Evolutionary conservation across 768 basidiomycete genomes (phyloP), one percentile per base, ranked within the genome.

Genomic region (Mrakia blollopis): DNA sequence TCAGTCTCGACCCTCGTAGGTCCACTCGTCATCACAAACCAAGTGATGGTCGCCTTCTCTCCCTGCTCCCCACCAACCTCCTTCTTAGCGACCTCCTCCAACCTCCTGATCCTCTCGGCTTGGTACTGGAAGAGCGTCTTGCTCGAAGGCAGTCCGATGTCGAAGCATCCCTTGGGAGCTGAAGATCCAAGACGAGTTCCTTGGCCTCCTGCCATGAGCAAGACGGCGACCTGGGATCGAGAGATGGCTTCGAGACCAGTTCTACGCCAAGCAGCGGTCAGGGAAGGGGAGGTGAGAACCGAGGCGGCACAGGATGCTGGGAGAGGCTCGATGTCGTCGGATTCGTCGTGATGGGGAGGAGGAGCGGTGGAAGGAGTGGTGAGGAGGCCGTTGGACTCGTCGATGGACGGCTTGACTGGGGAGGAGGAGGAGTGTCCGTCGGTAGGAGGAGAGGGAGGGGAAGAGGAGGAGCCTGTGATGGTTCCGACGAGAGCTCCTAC

Each of bases 21-120:
- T 32, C 95, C 95, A 82, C 92, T 94, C 75, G 96, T 98, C 97
- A 99, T 99, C 81, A 99, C 89, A 85, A 98, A 98, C 97, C 97
- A 98, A 52, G 93, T 92, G 75, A 98, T 89, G 72, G 88, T 83
- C 73, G 93, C 91, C 0, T 88, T 88, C 69, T 88, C 89, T 25
- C 84, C 82, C 23, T 87, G 84, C 80, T 89, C 89, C 54, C 84
- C 82, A 1, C 81, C 85, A 11, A 69, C 71, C 35, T 80, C 81
- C 52, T 87, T 82, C 82, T 89, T 90, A 0, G 93, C 94, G 72
- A 96, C 83, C 44, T 85, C 85, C 84, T 96, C 92, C 75, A 99
- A 85, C 76, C 92, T 89, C 77, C 87, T 87, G 83, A 99, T 97
- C 74, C 97, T 89, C 85, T 96, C 94, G n/a, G 95, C 97, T 84